Conservation (phyloP, 768 basidiomycete species). For the Mrakia blollopis region DNA sequence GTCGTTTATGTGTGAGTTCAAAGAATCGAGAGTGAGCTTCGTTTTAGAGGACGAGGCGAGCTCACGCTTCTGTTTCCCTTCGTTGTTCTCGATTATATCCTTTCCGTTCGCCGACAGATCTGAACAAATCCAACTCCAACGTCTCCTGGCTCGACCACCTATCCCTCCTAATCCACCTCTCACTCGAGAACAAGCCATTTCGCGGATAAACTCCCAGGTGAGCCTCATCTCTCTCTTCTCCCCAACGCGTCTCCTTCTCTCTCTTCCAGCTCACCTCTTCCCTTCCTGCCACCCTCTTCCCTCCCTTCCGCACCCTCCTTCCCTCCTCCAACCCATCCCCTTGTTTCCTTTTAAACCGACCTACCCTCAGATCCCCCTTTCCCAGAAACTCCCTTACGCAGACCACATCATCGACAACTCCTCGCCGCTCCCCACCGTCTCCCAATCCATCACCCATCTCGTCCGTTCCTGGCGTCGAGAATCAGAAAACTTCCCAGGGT, state of each 20-base stretch:
- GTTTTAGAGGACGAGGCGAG: background rate
- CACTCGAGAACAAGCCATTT: conserved; percentile 59
- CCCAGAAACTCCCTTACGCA: conserved; percentile 74
- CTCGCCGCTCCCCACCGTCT: conserved; percentile 64
- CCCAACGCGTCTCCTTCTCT: conserved; percentile 69
- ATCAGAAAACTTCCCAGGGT: conserved; percentile 39
- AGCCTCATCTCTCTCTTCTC: conserved; percentile 57
- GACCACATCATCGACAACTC: conserved; percentile 87
- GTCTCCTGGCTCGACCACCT: conserved; percentile 62
- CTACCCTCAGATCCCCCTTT: conserved; percentile 50
- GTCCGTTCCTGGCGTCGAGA: conserved; percentile 46
- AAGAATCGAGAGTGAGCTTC: background rate
- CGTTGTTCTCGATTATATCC: background rate
- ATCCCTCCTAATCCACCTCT: conserved; percentile 53
- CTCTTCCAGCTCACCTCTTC: background rate
- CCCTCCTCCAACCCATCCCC: no score
- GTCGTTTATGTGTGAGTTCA: conserved; percentile 80
- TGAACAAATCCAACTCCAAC: conserved; percentile 71
- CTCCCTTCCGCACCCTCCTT: no score
- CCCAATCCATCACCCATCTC: conserved; percentile 53
- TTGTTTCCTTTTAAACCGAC: no score
- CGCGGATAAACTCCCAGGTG: conserved; percentile 74
- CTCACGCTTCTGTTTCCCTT: background rate
- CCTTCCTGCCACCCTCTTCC: background rate
- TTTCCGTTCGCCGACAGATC: conserved; percentile 52